A percentile compares a stretch with the other conserved stretches of the same genome.
Evolutionary conservation across 1,284 basidiomycete genomes (phyloP).

Genomic region (Ganoderma boninense): DNA sequence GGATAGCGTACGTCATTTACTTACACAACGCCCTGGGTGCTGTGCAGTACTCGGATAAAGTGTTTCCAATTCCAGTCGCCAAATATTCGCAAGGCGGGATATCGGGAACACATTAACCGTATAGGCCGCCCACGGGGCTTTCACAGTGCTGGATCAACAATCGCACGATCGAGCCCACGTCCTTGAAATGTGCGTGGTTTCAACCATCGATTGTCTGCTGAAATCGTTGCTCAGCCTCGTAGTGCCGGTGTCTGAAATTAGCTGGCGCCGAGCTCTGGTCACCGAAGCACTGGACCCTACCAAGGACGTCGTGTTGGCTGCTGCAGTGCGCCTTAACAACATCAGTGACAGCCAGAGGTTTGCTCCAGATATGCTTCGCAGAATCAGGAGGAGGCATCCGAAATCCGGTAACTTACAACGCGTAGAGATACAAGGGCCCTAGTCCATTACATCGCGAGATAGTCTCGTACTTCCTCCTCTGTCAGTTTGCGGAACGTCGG

Average conservation of each 20-base stretch:
- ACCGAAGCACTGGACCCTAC: background rate
- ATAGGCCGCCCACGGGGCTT: background rate
- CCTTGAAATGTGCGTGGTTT: background rate
- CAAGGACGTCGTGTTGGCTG: background rate
- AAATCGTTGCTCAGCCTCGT: background rate
- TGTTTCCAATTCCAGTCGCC: background rate
- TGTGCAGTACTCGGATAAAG: background rate
- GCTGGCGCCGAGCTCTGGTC: background rate
- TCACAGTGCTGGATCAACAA: background rate
- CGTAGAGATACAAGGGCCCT: conserved; percentile 30
- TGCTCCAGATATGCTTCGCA: background rate
- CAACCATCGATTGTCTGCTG: background rate
- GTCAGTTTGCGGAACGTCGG: conserved; percentile 93
- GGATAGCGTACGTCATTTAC: conserved; percentile 6
- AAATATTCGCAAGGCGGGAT: background rate
- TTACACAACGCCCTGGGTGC: background rate
- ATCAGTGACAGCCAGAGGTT: background rate
- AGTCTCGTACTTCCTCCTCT: conserved; percentile 95
- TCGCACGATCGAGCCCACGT: background rate
- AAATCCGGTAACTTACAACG: conserved; percentile 34
- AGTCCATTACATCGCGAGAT: conserved; percentile 75
- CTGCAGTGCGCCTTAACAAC: background rate
- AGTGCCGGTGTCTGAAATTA: background rate
- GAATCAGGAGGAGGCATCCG: conserved; percentile 19
- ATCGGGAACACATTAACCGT: background rate